These are phyloP conservation scores for Oryza glaberrima DNA, from an alignment of 176 grass and related monocot genomes.

Conservation along the genomic window DNA sequence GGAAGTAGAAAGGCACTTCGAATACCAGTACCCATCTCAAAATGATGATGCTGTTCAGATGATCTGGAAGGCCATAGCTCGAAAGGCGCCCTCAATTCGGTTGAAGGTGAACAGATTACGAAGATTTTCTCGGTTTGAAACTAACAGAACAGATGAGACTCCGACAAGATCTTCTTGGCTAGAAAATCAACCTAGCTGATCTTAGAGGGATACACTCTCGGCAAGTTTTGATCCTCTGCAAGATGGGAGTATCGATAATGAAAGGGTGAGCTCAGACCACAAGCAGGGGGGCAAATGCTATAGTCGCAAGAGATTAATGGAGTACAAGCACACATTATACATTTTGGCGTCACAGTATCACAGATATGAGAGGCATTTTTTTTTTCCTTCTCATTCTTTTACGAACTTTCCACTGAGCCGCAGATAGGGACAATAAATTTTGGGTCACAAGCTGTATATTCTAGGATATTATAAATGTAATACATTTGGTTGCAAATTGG, in stretches of 20 bases:
- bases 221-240: slow-evolving; percentile 9
- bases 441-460: slow-evolving; percentile 55
- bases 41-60: slow-evolving; percentile 68
- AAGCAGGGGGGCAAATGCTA: background rate
- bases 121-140: slow-evolving; percentile 54
- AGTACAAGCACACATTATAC: slow-evolving; percentile 34
- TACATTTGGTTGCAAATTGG: background rate
- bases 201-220: slow-evolving; percentile 18
- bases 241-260: slow-evolving; percentile 5
- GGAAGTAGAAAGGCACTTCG: slow-evolving; percentile 64
- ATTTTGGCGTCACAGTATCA: slow-evolving; percentile 33
- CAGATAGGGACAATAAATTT: slow-evolving; percentile 52
- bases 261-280: slow-evolving; percentile 9
- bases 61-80: slow-evolving; percentile 75
- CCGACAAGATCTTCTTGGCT: slow-evolving; percentile 41
- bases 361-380: slow-evolving; percentile 2
- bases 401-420: background rate
- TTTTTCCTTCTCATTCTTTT: slow-evolving; percentile 12
- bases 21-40: slow-evolving; percentile 62
- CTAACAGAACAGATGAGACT: slow-evolving; percentile 39
- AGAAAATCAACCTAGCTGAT: slow-evolving; percentile 40
- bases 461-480: slow-evolving; percentile 16
- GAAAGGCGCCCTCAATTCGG: slow-evolving; percentile 58
- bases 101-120: slow-evolving; percentile 59
- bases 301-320: slow-evolving; percentile 17